Conservation (phyloP, 1,284 basidiomycete genomes). For the Boletus calvinii region DNA sequence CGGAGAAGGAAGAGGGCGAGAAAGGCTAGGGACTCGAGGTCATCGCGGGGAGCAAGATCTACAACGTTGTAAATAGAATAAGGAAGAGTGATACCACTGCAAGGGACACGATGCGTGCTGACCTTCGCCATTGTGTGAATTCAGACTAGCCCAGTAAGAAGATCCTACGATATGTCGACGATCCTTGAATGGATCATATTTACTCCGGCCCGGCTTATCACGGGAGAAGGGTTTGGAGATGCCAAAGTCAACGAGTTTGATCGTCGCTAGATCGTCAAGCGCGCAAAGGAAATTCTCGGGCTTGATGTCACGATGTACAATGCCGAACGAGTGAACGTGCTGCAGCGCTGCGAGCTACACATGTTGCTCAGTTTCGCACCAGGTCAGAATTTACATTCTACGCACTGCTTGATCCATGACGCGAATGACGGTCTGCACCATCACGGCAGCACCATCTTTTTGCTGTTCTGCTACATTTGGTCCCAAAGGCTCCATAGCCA, state of each 20-base stretch:
- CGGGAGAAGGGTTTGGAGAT: not conserved
- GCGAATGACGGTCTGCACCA: not conserved
- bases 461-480: not conserved
- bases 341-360: not conserved
- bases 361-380: not conserved
- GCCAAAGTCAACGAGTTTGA: constrained; percentile 2
- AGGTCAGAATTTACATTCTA: not conserved
- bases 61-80: not conserved
- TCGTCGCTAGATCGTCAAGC: not conserved
- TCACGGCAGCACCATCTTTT: not conserved
- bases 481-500: not conserved
- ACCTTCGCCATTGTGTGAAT: constrained; percentile 5
- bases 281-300: constrained; percentile 1
- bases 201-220: not conserved
- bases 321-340: not conserved
- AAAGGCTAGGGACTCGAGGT: constrained; percentile 2
- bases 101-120: not conserved
- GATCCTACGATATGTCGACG: not conserved
- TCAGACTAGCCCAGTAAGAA: constrained; percentile 3
- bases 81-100: not conserved
- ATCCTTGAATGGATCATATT: not conserved
- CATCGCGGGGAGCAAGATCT: constrained; percentile 3
- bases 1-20: constrained; percentile 4
- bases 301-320: constrained; percentile 1
- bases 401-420: constrained; percentile 1